Percentiles rank a stretch among this genome's conserved stretches.
These are phyloP conservation scores for Colletotrichum spaethianum DNA, from an alignment of 2,329 filamentous ascomycete species.

Conservation along the genomic window DNA sequence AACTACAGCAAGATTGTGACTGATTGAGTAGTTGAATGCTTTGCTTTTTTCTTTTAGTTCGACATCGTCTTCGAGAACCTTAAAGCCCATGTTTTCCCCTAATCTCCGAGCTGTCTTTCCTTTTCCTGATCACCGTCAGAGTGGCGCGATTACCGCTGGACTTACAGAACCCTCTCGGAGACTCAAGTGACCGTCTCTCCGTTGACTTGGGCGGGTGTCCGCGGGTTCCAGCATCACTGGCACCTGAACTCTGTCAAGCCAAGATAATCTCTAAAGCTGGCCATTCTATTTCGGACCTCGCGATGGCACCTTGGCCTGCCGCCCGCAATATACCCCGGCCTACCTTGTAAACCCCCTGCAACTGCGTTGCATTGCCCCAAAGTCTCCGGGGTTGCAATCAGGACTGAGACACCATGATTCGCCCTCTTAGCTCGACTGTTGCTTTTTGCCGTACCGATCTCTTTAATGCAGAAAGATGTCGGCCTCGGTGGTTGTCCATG, in stretches of 20 bases:
- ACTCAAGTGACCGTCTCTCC: not conserved
- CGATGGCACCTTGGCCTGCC: constrained; percentile 16
- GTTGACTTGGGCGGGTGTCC: not conserved
- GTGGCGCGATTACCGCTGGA: not conserved
- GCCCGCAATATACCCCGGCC: not conserved
- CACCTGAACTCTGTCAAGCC: not conserved
- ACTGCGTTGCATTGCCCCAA: constrained; percentile 3
- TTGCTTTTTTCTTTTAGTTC: constrained; percentile 27
- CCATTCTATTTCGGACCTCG: constrained; percentile 34
- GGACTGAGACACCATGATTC: constrained; percentile 24
- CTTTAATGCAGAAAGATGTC: constrained; percentile 6
- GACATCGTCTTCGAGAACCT: not conserved
- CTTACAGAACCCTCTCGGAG: not conserved
- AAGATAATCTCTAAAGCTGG: not conserved
- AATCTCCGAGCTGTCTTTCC: not conserved
- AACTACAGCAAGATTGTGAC: not conserved
- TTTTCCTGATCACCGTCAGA: not conserved
- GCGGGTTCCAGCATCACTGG: not conserved
- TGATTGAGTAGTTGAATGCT: not conserved
- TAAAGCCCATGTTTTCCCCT: not conserved
- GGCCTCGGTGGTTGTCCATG: constrained; percentile 24
- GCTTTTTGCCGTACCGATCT: constrained; percentile 17
- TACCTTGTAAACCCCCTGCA: constrained; percentile 3
- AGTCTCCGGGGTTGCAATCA: constrained; percentile 4
- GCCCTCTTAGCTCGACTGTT: constrained; percentile 6